Evolutionary conservation across 2,329 filamentous ascomycete species (phyloP).

Genomic region (Ascochyta fabae): DNA sequence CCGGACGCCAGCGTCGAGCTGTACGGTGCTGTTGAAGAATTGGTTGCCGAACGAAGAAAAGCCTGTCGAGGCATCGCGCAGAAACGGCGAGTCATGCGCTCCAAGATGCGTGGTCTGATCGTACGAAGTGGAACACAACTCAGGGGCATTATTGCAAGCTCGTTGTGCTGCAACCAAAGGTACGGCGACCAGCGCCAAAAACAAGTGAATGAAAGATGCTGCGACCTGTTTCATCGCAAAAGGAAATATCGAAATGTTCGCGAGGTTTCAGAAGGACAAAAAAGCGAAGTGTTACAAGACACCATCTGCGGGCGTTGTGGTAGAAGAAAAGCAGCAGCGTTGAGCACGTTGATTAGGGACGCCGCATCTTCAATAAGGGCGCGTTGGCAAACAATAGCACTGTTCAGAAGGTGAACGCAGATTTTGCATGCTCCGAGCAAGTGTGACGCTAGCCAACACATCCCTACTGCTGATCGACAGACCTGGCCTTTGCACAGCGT

Average conservation of each 20-base stretch:
- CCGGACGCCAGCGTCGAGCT: constrained; percentile 73
- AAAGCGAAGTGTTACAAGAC: not conserved
- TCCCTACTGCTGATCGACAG: constrained; percentile 13
- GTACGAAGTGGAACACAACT: constrained; percentile 72
- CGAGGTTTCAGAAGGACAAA: not conserved
- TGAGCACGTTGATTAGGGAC: constrained; percentile 1
- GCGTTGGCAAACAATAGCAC: constrained; percentile 12
- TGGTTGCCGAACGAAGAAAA: constrained; percentile 72
- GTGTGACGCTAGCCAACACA: constrained; percentile 7
- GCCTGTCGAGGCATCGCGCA: constrained; percentile 65
- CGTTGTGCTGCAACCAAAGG: constrained; percentile 10
- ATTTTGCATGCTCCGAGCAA: constrained; percentile 10
- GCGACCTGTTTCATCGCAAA: constrained; percentile 8
- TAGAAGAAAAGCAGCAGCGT: constrained; percentile 4
- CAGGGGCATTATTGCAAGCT: constrained; percentile 79
- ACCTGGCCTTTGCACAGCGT: not conserved
- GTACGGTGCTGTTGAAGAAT: constrained; percentile 71
- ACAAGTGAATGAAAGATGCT: constrained; percentile 5
- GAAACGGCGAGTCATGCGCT: constrained; percentile 74
- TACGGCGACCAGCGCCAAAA: constrained; percentile 19
- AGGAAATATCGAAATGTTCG: not conserved
- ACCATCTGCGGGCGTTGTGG: not conserved
- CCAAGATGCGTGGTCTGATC: constrained; percentile 77
- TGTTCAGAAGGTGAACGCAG: constrained; percentile 14
- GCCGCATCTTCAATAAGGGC: constrained; percentile 4